Evolutionary conservation across 495 filamentous ascomycete genomes (phyloP), one percentile per base, ranked within the genome.

Genomic region (Aspergillus panamensis): DNA sequence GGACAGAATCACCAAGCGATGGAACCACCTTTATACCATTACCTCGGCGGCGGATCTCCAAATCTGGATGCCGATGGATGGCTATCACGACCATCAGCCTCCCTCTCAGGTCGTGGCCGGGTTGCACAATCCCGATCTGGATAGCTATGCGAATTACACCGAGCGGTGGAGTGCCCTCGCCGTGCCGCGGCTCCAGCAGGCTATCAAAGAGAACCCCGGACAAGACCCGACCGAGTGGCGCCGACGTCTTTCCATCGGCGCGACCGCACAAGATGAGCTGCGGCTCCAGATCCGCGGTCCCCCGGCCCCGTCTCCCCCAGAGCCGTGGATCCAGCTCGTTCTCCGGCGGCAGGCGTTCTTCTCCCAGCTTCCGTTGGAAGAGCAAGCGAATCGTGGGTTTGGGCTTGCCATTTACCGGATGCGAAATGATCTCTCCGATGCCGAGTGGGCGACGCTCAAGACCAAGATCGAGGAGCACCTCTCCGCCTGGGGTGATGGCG

Each of bases 391-490:
- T 10, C 33, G 14, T 2, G 25, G 14, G 20, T 40, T 44, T 17
- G 70, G 70, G 8, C 32, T 74, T 12, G 65, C 64, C 1, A 64
- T 70, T 21, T 76, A 76, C 58, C 62, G 67, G 13, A 43, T 70
- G 6, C 57, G 63, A 0, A 63, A 73, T 33, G 33, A 48, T 6
- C 53, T 64, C 29, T 60, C 52, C 8, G 66, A 72, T 12, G 48
- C 53, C 6, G 58, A 71, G 39, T 76, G 67, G 72, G 14, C 17
- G 8, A 48, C 17, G 2, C 65, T 71, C 12, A 33, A 60, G n/a
- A 14, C 55, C 8, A 65, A 65, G 43, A 8, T 76, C 0, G 64
- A 73, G 29, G 52, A 57, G 0, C 64, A 66, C 35, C 49, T 70
- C 2, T 61, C 65, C 0, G 57, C 63, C 40, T 70, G 72, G 60